phyloP scores from a whole-genome alignment of 495 filamentous ascomycete species.

The Hamigera avellanea region DNA sequence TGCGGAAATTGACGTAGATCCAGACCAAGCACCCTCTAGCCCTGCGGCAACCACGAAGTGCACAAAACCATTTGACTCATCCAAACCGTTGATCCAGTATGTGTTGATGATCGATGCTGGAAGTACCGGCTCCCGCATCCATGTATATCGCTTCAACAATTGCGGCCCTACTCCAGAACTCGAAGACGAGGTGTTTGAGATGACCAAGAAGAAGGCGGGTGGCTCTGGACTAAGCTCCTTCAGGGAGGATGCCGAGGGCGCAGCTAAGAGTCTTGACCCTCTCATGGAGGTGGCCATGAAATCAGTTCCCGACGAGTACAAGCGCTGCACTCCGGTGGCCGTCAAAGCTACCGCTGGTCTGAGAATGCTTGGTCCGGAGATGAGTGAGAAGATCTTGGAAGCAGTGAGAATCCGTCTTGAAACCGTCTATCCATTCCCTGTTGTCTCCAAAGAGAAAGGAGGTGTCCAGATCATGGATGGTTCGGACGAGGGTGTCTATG shows the following conservation, averaged over 20 bases:
- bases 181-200: conserved; percentile 81
- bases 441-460: conserved; percentile 70
- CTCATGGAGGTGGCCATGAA: conserved; percentile 77
- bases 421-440: conserved; percentile 83
- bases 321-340: conserved; percentile 78
- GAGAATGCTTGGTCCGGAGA: conserved; percentile 69
- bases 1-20: conserved; percentile 4
- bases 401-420: conserved; percentile 80
- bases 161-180: conserved; percentile 92
- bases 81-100: conserved; percentile 92
- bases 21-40: conserved; percentile 18
- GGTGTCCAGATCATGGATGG: conserved; percentile 96
- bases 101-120: conserved; percentile 98
- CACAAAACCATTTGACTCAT: conserved; percentile 64
- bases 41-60: conserved; percentile 43
- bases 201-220: conserved; percentile 66
- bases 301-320: conserved; percentile 75
- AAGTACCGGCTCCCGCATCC: conserved; percentile 93
- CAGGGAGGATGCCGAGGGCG: conserved; percentile 69
- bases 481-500: conserved; percentile 92
- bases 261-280: conserved; percentile 78
- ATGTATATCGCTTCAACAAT: conserved; percentile 98
- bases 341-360: conserved; percentile 96
- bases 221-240: conserved; percentile 82
- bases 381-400: conserved; percentile 71